phyloP scores from a whole-genome alignment of 805 yeast genomes.

The Candida sonorensis region DNA sequence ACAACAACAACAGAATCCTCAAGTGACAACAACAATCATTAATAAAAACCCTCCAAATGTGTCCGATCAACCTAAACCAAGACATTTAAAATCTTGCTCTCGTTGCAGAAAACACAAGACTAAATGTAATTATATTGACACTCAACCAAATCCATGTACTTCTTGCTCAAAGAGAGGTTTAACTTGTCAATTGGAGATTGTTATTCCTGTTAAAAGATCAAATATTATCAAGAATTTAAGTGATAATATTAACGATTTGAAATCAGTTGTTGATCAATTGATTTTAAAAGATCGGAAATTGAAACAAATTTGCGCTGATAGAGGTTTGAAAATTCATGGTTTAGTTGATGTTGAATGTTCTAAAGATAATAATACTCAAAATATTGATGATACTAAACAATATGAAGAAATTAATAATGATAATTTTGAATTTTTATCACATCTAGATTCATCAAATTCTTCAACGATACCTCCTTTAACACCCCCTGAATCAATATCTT shows the following conservation, averaged over 20 bases:
- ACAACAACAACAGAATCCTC: conserved; percentile 1
- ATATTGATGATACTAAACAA: too few relatives aligned
- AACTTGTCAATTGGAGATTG: conserved; percentile 48
- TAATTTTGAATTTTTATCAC: background rate
- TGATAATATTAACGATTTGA: conserved; percentile 26
- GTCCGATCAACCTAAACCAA: conserved; percentile 29
- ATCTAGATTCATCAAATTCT: background rate
- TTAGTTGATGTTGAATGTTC: conserved; percentile 19
- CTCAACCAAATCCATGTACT: conserved; percentile 51
- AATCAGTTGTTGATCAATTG: conserved; percentile 22
- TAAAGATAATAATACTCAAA: conserved; percentile 2
- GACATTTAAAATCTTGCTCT: conserved; percentile 49
- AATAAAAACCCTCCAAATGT: conserved; percentile 15
- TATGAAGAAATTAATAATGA: background rate
- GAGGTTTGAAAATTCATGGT: conserved; percentile 26
- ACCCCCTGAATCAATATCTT: conserved; percentile 2
- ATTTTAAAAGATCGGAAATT: conserved; percentile 20
- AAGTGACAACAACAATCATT: conserved; percentile 15
- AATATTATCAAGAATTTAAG: conserved; percentile 31
- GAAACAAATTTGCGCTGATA: conserved; percentile 16
- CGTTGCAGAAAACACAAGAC: conserved; percentile 63
- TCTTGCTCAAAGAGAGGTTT: conserved; percentile 47
- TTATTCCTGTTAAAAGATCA: conserved; percentile 45
- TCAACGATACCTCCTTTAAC: background rate
- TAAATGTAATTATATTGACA: conserved; percentile 50